These are phyloP conservation scores for Solanum virginianum DNA, from an alignment of 257 asterid species.

Conservation along the genomic window DNA sequence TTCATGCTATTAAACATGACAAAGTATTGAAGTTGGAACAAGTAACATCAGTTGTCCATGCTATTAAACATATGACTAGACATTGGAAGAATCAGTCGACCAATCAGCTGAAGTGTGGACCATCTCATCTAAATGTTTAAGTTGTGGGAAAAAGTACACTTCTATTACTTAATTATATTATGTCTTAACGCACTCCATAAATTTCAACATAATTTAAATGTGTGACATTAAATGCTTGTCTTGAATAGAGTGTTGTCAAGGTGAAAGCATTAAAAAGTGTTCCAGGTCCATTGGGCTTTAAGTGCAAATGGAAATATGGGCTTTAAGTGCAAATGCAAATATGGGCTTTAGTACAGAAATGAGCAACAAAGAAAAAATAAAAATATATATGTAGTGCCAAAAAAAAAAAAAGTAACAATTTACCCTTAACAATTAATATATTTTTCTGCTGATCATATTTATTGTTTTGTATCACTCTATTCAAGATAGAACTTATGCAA, in stretches of 20 bases:
- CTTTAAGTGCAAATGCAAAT: neutral
- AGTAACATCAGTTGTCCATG: neutral
- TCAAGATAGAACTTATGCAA: neutral
- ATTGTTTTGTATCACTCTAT: neutral
- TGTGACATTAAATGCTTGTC: neutral
- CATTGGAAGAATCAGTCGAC: neutral
- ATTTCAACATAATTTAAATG: neutral
- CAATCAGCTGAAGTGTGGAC: neutral
- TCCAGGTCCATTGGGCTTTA: neutral
- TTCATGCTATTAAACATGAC: neutral
- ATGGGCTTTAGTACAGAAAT: neutral
- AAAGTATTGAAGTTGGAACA: slow-evolving; percentile 17
- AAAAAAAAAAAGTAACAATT: neutral
- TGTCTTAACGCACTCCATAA: neutral
- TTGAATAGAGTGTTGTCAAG: neutral
- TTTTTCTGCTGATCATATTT: neutral
- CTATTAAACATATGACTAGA: neutral
- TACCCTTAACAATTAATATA: neutral
- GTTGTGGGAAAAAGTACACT: neutral
- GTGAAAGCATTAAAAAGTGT: neutral
- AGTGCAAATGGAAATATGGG: neutral
- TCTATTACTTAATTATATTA: neutral
- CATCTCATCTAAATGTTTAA: neutral
- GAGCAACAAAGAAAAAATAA: neutral
- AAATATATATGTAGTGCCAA: neutral